These are phyloP conservation scores for Musa beccarii DNA, from an alignment of 176 grass and related monocot species.

Conservation along the genomic window DNA sequence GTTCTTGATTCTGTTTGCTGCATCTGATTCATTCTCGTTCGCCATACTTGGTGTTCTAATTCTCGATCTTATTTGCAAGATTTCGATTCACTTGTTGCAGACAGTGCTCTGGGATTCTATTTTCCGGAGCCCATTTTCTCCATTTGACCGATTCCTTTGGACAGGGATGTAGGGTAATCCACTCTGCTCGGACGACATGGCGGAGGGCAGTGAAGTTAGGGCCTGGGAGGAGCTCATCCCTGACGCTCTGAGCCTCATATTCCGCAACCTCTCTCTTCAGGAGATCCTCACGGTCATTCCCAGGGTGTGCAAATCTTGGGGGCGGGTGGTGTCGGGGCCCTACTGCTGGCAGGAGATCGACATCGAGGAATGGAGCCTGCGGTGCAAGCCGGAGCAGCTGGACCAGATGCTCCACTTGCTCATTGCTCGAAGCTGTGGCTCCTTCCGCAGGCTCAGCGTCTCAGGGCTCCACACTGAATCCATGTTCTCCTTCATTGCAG, in stretches of 20 bases:
- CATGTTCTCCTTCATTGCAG: constrained; percentile 66
- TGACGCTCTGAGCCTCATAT: constrained; percentile 81
- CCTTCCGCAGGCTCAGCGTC: constrained; percentile 69
- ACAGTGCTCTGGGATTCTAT: background rate
- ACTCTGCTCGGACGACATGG: constrained; percentile 25
- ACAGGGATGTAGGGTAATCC: background rate
- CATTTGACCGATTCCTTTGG: background rate
- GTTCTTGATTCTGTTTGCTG: background rate
- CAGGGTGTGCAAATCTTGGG: constrained; percentile 75
- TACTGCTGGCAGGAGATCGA: constrained; percentile 98
- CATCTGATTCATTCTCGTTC: background rate
- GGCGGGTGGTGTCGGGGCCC: constrained; percentile 50
- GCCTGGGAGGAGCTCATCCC: constrained; percentile 82
- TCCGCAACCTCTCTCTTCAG: constrained; percentile 63
- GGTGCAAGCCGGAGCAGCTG: constrained; percentile 61
- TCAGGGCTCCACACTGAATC: constrained; percentile 60
- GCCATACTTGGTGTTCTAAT: background rate
- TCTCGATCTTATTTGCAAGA: background rate
- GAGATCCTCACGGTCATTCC: constrained; percentile 80
- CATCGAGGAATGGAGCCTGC: constrained; percentile 95
- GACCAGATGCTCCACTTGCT: constrained; percentile 87
- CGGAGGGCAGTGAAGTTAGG: constrained; percentile 47
- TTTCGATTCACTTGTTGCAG: background rate
- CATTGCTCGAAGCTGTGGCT: constrained; percentile 50
- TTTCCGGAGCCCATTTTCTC: background rate